Evolutionary conservation across 768 basidiomycete species (phyloP).

Genomic region (Fomitopsis serialis): DNA sequence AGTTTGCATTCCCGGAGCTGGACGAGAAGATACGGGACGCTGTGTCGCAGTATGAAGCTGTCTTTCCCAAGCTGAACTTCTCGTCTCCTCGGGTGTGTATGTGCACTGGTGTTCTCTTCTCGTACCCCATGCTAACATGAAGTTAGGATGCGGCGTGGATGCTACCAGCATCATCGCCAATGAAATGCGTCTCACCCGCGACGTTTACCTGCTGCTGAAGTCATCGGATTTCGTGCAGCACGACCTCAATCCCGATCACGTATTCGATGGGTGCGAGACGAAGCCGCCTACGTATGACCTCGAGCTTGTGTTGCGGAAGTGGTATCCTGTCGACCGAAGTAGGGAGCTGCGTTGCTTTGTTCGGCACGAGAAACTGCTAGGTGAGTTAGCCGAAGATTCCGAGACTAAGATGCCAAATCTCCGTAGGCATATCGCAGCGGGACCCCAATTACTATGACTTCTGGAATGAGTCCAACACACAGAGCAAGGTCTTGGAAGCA

Average conservation of each 20-base stretch:
- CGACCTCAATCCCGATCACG: constrained; percentile 53
- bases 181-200: constrained; percentile 82
- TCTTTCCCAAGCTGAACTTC: constrained; percentile 97
- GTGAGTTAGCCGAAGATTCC: constrained; percentile 36
- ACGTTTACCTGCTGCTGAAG: constrained; percentile 89
- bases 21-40: constrained; percentile 63
- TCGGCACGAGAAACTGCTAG: constrained; percentile 60
- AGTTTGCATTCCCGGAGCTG: constrained; percentile 77
- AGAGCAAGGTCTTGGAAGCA: constrained; percentile 43
- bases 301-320: constrained; percentile 86
- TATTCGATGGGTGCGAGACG: constrained; percentile 62
- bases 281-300: constrained; percentile 43
- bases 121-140: background rate
- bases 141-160: constrained; percentile 88
- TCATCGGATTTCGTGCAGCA: constrained; percentile 88
- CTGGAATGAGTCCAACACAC: constrained; percentile 58
- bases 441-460: constrained; percentile 89
- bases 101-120: background rate
- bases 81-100: constrained; percentile 78
- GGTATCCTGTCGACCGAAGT: constrained; percentile 80
- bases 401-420: background rate
- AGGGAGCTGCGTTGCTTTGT: constrained; percentile 93
- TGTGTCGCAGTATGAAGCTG: constrained; percentile 67
- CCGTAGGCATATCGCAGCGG: constrained; percentile 78
- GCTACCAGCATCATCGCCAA: constrained; percentile 73